Conservation (phyloP, 2,329 filamentous ascomycete genomes). For the Fusarium citri region DNA sequence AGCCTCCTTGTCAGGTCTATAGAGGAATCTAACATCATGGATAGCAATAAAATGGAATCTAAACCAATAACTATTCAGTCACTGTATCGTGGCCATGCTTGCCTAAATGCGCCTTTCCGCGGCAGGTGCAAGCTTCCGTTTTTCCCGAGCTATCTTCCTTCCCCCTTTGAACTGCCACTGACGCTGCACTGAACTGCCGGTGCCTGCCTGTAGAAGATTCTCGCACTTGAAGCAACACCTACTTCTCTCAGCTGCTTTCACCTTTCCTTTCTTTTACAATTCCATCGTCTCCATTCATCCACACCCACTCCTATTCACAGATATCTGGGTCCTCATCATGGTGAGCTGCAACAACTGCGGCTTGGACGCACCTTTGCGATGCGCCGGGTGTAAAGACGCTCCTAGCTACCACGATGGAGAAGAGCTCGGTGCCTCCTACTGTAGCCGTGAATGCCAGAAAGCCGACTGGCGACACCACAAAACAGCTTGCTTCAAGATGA, state of each 20-base stretch:
- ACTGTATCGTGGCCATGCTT: not conserved
- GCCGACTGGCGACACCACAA: constrained; percentile 18
- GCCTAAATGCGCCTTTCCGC: not conserved
- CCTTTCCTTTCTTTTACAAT: not conserved
- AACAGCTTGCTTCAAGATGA: constrained; percentile 9
- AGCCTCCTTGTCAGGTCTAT: not conserved
- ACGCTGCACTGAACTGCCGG: not conserved
- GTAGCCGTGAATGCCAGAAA: constrained; percentile 20
- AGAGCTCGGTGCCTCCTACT: constrained; percentile 14
- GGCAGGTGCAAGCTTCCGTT: not conserved
- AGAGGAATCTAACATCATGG: not conserved
- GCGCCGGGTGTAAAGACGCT: constrained; percentile 2
- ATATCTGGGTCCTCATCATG: constrained; percentile 2
- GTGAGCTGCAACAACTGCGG: constrained; percentile 16
- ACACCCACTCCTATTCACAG: not conserved
- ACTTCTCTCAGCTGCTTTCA: not conserved
- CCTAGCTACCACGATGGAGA: constrained; percentile 31
- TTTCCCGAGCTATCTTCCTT: not conserved
- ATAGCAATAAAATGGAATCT: constrained; percentile 4
- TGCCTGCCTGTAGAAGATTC: not conserved
- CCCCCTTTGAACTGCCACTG: too few species aligned
- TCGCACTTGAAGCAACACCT: not conserved
- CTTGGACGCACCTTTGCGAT: constrained; percentile 3
- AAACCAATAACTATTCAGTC: not conserved
- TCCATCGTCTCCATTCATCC: not conserved